Base-by-base conservation (phyloP, 2,329 filamentous ascomycete species). In the Pseudohalonectria lignicola region DNA sequence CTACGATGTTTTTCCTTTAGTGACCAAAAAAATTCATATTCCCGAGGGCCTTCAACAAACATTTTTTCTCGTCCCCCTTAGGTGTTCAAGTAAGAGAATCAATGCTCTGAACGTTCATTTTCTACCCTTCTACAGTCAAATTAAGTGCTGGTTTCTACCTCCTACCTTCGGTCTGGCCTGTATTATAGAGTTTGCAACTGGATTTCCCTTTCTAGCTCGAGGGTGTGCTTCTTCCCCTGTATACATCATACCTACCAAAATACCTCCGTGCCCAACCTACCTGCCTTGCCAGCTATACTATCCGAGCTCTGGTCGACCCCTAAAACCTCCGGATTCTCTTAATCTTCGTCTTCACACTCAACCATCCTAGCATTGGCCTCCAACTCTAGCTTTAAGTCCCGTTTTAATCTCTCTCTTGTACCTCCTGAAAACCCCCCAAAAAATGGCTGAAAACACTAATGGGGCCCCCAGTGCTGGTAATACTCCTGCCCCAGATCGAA, bases 361-460 rank as follows among this genome's bases (percentile, higher is more conserved):
- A 34, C 9, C 32, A 4, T 20, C 19, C 32, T 34, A 10, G 20
- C 19, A 19, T 18, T 13, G 32, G 20, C n/a, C n/a, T n/a, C n/a
- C n/a, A n/a, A n/a, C n/a, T n/a, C n/a, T n/a, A n/a, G n/a, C n/a
- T n/a, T n/a, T n/a, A n/a, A n/a, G n/a, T n/a, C n/a, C n/a, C n/a
- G n/a, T 31, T 18, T 18, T 18, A 18, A 10, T 31, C 16, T 18
- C 15, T 18, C 30, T 31, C 30, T 15, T 31, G 30, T 10, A 31
- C 30, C 16, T 10, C 19, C 19, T 31, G n/a, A n/a, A n/a, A 31
- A 31, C 30, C 19, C 15, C 30, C 12, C 31, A n/a, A 20, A 37
- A 18, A 13, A 37, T 37, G 36, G 36, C 36, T 25, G 36, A 37
- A 30, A 31, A 29, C 17, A 37, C 17, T 11, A 37, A 31, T 29